Evolutionary conservation across 2,329 filamentous ascomycete species (phyloP), one percentile per base, ranked within the genome.

Genomic region (Aspergillus pseudotamarii): DNA sequence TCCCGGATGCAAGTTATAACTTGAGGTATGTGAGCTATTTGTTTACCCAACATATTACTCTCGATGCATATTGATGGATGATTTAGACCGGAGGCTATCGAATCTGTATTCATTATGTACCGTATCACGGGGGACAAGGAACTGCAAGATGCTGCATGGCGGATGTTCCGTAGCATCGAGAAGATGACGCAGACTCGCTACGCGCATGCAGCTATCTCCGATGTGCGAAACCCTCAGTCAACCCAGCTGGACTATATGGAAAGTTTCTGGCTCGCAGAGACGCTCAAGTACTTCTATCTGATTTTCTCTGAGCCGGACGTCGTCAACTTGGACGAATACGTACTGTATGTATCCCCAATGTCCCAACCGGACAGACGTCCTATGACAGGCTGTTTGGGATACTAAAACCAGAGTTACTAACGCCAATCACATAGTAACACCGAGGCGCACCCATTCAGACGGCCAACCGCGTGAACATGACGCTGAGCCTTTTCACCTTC

Each of bases 21-120:
- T 66, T 77, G 19, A 67, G 75, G 75, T 77, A 68, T 21, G 68
- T 56, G 23, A 11, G 21, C 21, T 41, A 14, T n/a, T 26, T 0
- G 4, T 55, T 8, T 16, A 14, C 3, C 21, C 4, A 38, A 11
- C 12, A 26, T 19, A 14, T 55, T 23, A 19, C 4, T 51, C 4
- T 32, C 4, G 28, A 12, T 51, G 16, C 4, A 38, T 46, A 54
- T 26, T 55, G 6, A 26, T 14, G 14, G 14, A 4, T 28, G 2
- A n/a, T 48, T 30, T 64, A 80, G 74, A 65, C 80, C 86, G 0
- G 86, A 88, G 72, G 85, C 86, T 2, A 86, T 88, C 51, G 86
- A 88, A 71, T 85, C 82, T n/a, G 81, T 88, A 3, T 88, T 88
- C 72, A 79, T 88, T 66, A 76, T 88, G 73, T 87, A 88, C 68